These are phyloP conservation scores for Parietaria judaica DNA, from an alignment of 306 rosid species.

Conservation along the genomic window DNA sequence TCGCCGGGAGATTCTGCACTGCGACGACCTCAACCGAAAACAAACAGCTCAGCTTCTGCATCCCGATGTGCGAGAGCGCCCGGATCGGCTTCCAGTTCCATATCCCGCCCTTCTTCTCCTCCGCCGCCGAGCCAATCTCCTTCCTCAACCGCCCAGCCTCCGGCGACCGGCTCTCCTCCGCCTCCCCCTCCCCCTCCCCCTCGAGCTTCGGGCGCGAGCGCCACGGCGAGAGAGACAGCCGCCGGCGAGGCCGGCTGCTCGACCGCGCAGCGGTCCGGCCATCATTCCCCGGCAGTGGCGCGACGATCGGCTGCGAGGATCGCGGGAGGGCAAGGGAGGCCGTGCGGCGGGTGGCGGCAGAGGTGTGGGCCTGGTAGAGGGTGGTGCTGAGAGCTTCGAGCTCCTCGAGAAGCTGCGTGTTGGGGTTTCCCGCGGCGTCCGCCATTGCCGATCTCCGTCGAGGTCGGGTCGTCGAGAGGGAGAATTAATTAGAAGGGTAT, in stretches of 20 bases:
- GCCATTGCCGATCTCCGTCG: slow-evolving; percentile 34
- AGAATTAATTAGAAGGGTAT: background rate
- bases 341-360: slow-evolving; percentile 50
- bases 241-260: slow-evolving; percentile 44
- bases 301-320: slow-evolving; percentile 26
- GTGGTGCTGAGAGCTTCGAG: slow-evolving; percentile 78
- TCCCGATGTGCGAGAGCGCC: slow-evolving; percentile 81
- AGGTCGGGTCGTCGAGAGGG: too few species aligned
- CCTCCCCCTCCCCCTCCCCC: slow-evolving; percentile 14
- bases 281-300: slow-evolving; percentile 40
- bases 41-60: slow-evolving; percentile 74
- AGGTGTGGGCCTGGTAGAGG: slow-evolving; percentile 59
- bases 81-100: slow-evolving; percentile 97
- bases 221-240: slow-evolving; percentile 93
- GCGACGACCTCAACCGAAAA: slow-evolving; percentile 77
- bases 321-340: slow-evolving; percentile 89
- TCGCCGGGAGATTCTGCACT: slow-evolving; percentile 82
- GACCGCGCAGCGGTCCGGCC: slow-evolving; percentile 23
- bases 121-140: background rate
- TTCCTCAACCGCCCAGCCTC: slow-evolving; percentile 3
- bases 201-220: slow-evolving; percentile 53
- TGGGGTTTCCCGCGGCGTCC: slow-evolving; percentile 38
- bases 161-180: background rate
- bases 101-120: slow-evolving; percentile 72
- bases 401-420: slow-evolving; percentile 65